A percentile compares a stretch with the other conserved stretches of the same genome.
These are phyloP conservation scores for Ophiostoma fasciatum DNA, from an alignment of 2,329 filamentous ascomycete genomes.

Conservation along the genomic window DNA sequence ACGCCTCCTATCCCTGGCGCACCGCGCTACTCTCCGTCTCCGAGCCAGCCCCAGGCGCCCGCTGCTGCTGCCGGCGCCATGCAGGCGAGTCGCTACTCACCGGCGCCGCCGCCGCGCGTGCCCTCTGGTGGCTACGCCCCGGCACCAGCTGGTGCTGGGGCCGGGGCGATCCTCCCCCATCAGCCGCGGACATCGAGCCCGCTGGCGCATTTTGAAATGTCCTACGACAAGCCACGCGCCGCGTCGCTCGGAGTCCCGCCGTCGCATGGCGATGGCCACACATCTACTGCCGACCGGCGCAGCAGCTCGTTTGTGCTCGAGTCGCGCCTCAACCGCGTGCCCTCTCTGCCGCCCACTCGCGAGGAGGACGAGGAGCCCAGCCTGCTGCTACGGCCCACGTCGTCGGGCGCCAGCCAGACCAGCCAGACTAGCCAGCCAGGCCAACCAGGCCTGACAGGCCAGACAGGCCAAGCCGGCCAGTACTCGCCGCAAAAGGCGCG, in stretches of 20 bases:
- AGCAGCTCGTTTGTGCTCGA: conserved; percentile 38
- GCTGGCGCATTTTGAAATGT: conserved; percentile 46
- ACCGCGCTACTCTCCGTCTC: conserved; percentile 48
- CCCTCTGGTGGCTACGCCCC: conserved; percentile 25
- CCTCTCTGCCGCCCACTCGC: conserved; percentile 44
- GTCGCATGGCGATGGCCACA: conserved; percentile 24
- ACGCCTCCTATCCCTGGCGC: conserved; percentile 16
- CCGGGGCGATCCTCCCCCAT: conserved; percentile 37
- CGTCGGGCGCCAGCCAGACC: neutral
- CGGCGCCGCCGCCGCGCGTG: conserved; percentile 27
- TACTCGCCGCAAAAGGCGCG: conserved; percentile 13
- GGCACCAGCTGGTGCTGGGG: conserved; percentile 16
- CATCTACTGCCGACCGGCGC: conserved; percentile 27
- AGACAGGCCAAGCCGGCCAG: neutral
- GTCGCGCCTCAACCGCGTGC: conserved; percentile 35
- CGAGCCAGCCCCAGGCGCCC: conserved; percentile 20
- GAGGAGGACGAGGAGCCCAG: conserved; percentile 47
- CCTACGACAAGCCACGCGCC: conserved; percentile 19
- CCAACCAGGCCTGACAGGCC: conserved; percentile 13
- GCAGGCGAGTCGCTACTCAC: conserved; percentile 38
- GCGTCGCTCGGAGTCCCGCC: conserved; percentile 14
- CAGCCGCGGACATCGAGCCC: conserved; percentile 52
- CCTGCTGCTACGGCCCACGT: conserved; percentile 11
- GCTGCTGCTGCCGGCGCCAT: conserved; percentile 25
- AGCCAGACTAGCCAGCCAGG: conserved; percentile 8